These are phyloP conservation scores for Solioccasus polychromus DNA, from an alignment of 768 basidiomycete species.

Conservation along the genomic window DNA sequence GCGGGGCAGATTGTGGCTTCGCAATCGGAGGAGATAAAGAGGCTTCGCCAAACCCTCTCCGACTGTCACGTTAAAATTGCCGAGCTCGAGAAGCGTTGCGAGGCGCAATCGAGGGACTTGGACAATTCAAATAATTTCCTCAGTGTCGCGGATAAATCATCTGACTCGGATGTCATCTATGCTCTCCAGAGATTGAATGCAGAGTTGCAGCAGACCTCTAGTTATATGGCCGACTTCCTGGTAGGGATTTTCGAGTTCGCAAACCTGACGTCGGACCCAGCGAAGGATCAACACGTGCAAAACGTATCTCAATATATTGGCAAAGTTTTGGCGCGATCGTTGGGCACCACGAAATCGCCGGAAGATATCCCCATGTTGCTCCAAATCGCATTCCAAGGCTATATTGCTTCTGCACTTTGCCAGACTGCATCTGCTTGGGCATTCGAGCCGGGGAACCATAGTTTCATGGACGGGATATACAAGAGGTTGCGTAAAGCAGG, in stretches of 20 bases:
- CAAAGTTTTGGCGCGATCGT: not conserved
- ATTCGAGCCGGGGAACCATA: slow-evolving; percentile 1
- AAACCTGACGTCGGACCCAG: not conserved
- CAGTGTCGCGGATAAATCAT: slow-evolving; percentile 8
- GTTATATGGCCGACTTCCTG: slow-evolving; percentile 10
- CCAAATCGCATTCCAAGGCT: slow-evolving; percentile 9
- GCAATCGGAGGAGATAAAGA: slow-evolving; percentile 2
- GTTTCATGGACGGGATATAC: slow-evolving; percentile 9
- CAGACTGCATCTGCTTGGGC: slow-evolving; percentile 6
- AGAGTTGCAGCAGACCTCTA: slow-evolving; percentile 8
- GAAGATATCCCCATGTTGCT: slow-evolving; percentile 9
- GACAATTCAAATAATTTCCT: slow-evolving; percentile 6
- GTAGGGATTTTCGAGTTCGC: not conserved
- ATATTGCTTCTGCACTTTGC: slow-evolving; percentile 3
- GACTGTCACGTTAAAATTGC: not conserved
- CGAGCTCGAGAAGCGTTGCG: slow-evolving; percentile 8
- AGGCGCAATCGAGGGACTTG: slow-evolving; percentile 11
- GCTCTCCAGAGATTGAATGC: slow-evolving; percentile 11
- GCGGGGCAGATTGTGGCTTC: not conserved
- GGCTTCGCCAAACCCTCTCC: slow-evolving; percentile 7
- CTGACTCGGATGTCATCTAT: slow-evolving; percentile 7
- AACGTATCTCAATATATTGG: slow-evolving; percentile 1
- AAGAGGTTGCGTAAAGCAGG: slow-evolving; percentile 6
- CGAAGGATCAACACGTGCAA: slow-evolving; percentile 1
- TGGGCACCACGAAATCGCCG: not conserved